Conservation (phyloP, 495 filamentous ascomycete species). For the Hyaloscypha variabilis region DNA sequence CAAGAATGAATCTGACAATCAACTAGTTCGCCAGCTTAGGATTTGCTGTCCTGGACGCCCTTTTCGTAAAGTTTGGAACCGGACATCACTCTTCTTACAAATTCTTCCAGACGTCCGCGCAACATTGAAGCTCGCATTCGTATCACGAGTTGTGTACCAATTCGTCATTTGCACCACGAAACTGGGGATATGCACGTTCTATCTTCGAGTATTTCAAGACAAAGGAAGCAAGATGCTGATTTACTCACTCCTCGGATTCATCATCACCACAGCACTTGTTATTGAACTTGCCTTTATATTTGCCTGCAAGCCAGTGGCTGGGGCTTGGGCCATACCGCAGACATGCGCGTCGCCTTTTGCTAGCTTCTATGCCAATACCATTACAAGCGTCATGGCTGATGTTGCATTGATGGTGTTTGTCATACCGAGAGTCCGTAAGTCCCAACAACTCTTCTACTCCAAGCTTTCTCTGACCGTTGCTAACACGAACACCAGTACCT, state of each 20-base stretch:
- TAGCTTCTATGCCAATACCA: not conserved
- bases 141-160: constrained; percentile 15
- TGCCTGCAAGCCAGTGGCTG: not conserved
- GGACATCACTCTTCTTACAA: constrained; percentile 13
- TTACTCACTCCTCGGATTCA: constrained; percentile 13
- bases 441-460: not conserved
- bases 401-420: constrained; percentile 21
- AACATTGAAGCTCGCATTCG: constrained; percentile 12
- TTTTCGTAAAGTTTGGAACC: constrained; percentile 8
- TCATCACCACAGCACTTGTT: not conserved
- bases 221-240: not conserved
- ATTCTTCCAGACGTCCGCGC: constrained; percentile 1
- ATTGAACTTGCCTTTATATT: constrained; percentile 13
- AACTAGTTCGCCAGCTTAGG: constrained; percentile 1
- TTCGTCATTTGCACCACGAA: constrained; percentile 14
- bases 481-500: not conserved
- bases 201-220: constrained; percentile 18
- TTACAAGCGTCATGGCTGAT: constrained; percentile 18
- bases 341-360: no score
- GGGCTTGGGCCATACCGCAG: no score
- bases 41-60: constrained; percentile 2
- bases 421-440: constrained; percentile 22
- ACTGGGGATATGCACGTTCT: constrained; percentile 15
- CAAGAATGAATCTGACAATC: not conserved
- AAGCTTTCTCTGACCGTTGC: not conserved